Percentiles rank a stretch among this genome's conserved stretches.
Conservation (phyloP, 2,329 filamentous ascomycete species). For the Pseudopithomyces chartarum region DNA sequence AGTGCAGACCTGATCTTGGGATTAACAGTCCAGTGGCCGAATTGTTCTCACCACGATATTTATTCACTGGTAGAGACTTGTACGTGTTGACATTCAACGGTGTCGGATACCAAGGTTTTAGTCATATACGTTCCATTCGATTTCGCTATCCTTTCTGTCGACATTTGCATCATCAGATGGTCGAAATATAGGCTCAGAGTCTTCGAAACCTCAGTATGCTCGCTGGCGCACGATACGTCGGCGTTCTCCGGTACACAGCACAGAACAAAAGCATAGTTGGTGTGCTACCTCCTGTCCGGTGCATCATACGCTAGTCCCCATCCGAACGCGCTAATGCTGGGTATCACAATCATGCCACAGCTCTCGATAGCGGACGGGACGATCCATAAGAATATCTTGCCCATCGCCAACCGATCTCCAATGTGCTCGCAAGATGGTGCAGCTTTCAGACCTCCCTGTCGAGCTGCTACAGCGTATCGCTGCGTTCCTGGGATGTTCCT, state of each 20-base stretch:
- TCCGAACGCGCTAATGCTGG: too few relatives aligned
- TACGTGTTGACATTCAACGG: neutral
- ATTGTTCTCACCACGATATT: neutral
- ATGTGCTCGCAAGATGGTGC: neutral
- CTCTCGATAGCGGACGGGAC: neutral
- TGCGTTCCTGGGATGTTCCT: conserved; percentile 21
- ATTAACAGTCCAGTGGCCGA: neutral
- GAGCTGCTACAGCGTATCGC: conserved; percentile 29
- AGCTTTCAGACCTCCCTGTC: conserved; percentile 16
- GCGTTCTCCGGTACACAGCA: too few relatives aligned
- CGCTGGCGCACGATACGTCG: too few relatives aligned
- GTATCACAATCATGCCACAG: too few relatives aligned
- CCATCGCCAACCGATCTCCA: neutral
- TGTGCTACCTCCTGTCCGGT: too few relatives aligned
- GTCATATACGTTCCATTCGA: too few relatives aligned
- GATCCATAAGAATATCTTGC: neutral
- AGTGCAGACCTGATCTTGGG: conserved; percentile 13
- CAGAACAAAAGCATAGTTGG: too few relatives aligned
- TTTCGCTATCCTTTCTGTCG: too few relatives aligned
- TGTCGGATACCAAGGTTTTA: too few relatives aligned
- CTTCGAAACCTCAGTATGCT: too few relatives aligned
- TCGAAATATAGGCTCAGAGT: neutral
- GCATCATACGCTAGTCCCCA: too few relatives aligned
- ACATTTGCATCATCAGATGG: too few relatives aligned
- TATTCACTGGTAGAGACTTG: neutral